Evolutionary conservation across 2,329 filamentous ascomycete genomes (phyloP), one percentile per base, ranked within the genome.

Genomic region (Acrocalymma vagum): DNA sequence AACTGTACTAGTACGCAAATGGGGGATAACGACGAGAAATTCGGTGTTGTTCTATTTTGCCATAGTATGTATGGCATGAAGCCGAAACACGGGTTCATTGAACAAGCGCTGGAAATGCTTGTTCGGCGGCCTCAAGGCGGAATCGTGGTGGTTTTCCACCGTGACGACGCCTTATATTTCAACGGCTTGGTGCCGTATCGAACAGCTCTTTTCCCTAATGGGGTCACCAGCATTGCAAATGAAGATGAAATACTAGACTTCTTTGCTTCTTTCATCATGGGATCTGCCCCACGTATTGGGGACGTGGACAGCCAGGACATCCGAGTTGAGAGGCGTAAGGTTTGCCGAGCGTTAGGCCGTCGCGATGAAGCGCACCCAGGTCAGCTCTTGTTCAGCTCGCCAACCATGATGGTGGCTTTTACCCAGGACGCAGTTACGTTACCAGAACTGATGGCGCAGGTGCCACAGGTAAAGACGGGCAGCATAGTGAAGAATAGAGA

Each of bases 41-140:
- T 76, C 53, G 75, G 86, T 48, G 9, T 84, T 26, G 60, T 86
- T 13, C 55, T 86, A 4, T 83, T 86, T 63, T 85, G 81, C 50
- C 82, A 85, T 58, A 84, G 83, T 66, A 77, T 85, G 76, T 84
- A 85, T 49, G 80, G 79, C 44, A 79, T 85, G 76, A 71, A 70
- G 0, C 71, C 72, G 3, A 78, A 80, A 49, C 53, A 47, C n/a
- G 57, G 10, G 2, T 74, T 72, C 43, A 74, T 86, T 46, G 58
- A 76, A 56, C 51, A 45, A 13, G 74, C 78, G 2, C 56, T 85
- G 6, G 51, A 60, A 13, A 70, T 81, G 72, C 77, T 85, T 21
- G 60, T 49, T 45, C 49, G 71, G 38, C 40, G 53, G 22, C 61
- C 67, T 47, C 48, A 63, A 41, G 69, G 54, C n/a, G 75, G 72